These are phyloP conservation scores for Madurella fahalii DNA, from an alignment of 2,329 filamentous ascomycete genomes.

Conservation along the genomic window DNA sequence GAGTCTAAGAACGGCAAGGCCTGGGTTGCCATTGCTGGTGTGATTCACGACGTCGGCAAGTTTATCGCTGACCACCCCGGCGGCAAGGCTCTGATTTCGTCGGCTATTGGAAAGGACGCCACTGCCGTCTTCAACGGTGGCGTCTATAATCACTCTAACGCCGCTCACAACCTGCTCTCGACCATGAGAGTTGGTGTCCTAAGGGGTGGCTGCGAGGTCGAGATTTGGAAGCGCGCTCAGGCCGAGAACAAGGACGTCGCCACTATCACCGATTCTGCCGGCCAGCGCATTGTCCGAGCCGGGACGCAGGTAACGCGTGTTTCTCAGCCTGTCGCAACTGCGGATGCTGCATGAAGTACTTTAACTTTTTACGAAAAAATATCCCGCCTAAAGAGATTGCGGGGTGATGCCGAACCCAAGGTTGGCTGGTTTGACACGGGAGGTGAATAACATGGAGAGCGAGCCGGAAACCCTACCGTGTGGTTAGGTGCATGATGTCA, in stretches of 20 bases:
- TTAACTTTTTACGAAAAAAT: background rate
- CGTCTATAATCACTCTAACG: slow-evolving; percentile 86
- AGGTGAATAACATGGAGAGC: too few relatives aligned
- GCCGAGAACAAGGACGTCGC: slow-evolving; percentile 79
- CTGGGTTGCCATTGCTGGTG: slow-evolving; percentile 73
- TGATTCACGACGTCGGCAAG: slow-evolving; percentile 78
- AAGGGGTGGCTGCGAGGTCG: slow-evolving; percentile 80
- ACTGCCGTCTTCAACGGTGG: slow-evolving; percentile 90
- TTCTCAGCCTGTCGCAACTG: slow-evolving; percentile 71
- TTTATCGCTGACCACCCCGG: slow-evolving; percentile 91
- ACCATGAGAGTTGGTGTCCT: slow-evolving; percentile 87
- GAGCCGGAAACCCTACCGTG: too few relatives aligned
- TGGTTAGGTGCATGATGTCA: too few relatives aligned
- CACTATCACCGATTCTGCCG: slow-evolving; percentile 74
- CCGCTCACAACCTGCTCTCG: slow-evolving; percentile 81
- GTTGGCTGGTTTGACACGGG: too few relatives aligned
- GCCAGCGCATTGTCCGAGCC: slow-evolving; percentile 79
- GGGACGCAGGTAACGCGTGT: slow-evolving; percentile 83
- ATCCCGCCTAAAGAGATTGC: background rate
- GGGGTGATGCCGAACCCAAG: too few relatives aligned
- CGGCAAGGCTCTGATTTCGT: slow-evolving; percentile 80
- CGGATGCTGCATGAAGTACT: slow-evolving; percentile 66
- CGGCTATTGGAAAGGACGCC: slow-evolving; percentile 79
- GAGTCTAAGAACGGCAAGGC: slow-evolving; percentile 74
- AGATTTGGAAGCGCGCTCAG: slow-evolving; percentile 88